Percentiles rank a stretch among this genome's conserved stretches.
These are phyloP conservation scores for Cyclocybe cylindracea DNA, from an alignment of 768 basidiomycete genomes.

Conservation along the genomic window DNA sequence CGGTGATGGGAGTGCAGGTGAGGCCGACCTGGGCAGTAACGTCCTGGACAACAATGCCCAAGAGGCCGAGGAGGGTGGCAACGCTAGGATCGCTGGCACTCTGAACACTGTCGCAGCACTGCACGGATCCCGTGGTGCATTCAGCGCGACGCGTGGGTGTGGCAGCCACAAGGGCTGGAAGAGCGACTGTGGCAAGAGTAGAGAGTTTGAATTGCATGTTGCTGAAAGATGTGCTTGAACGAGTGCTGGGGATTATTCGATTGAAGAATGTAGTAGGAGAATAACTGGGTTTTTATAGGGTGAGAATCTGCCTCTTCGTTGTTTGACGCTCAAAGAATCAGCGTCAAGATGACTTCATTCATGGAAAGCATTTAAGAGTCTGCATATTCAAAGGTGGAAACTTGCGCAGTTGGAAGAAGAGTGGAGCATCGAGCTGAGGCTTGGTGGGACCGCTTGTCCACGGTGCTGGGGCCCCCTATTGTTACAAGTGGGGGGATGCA, in stretches of 20 bases:
- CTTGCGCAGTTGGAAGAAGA: too few species aligned
- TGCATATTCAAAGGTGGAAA: too few species aligned
- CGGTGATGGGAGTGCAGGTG: conserved; percentile 28
- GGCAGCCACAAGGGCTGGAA: conserved; percentile 23
- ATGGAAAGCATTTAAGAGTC: too few species aligned
- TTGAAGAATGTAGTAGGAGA: conserved; percentile 1
- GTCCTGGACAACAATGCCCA: conserved; percentile 22
- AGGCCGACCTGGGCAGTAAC: conserved; percentile 25
- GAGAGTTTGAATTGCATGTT: conserved; percentile 23
- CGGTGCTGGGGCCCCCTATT: too few species aligned
- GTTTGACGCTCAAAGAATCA: background rate
- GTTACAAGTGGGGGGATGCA: too few species aligned
- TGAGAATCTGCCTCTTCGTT: background rate
- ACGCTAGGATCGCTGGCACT: conserved; percentile 8
- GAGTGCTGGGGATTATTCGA: conserved; percentile 15
- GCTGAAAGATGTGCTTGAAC: conserved; percentile 7
- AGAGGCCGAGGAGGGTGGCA: conserved; percentile 18
- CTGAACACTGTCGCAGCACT: conserved; percentile 31
- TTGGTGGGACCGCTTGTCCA: too few species aligned
- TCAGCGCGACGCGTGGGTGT: conserved; percentile 13
- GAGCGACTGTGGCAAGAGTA: conserved; percentile 16
- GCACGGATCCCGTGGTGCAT: conserved; percentile 26
- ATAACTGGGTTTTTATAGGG: conserved; percentile 1
- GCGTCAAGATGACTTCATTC: too few species aligned
- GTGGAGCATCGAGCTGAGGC: too few species aligned